Base-by-base conservation (phyloP, 2,329 filamentous ascomycete genomes). In the Colletotrichum lini region DNA sequence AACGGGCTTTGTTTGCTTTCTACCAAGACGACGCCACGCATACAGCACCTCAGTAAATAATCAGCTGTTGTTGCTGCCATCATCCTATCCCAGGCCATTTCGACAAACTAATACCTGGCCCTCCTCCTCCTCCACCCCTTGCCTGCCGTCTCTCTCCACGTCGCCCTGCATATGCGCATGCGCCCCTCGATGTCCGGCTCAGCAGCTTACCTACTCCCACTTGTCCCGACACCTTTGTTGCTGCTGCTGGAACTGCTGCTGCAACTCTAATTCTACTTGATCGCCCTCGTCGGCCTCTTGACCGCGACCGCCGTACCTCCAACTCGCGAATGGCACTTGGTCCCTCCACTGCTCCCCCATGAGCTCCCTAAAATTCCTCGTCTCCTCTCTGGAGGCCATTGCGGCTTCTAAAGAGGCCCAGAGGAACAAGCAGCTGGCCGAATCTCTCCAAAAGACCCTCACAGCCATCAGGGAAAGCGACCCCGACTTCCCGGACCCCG, bases 361-460 rank as follows among this genome's bases (percentile, higher is more conserved):
- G 86, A 97, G 93, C 88, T 98, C 96, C 76, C 92, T 97, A 78
- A 95, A 98, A 78, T 99, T 99, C 81, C 94, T 99, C 78, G 92
- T 97, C 78, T 95, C 94, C 78, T 96, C 96, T 49, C 85, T 99
- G 79, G 96, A 98, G 86, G 92, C 92, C 80, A 98, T 99, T 79
- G 94, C 93, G 72, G 89, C 92, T 67, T 97, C 95, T 57, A 97
- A 96, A 83, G 96, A 99, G 84, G 95, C 95, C 63, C 90, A 93
- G 80, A 94, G 92, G 83, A 95, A 92, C 81, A 96, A 95, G 81
- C 91, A 94, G 78, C 88, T 99, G 50, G 91, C 90, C 73, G 95
- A 98, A 72, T 88, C 94, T 47, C 91, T 95, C 67, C 92, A 95
- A 77, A 91, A 91, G 76, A 96, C 96, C 40, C 86, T 98, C 77